phyloP scores from a whole-genome alignment of 257 asterid species.

The Jasminum sambac region DNA sequence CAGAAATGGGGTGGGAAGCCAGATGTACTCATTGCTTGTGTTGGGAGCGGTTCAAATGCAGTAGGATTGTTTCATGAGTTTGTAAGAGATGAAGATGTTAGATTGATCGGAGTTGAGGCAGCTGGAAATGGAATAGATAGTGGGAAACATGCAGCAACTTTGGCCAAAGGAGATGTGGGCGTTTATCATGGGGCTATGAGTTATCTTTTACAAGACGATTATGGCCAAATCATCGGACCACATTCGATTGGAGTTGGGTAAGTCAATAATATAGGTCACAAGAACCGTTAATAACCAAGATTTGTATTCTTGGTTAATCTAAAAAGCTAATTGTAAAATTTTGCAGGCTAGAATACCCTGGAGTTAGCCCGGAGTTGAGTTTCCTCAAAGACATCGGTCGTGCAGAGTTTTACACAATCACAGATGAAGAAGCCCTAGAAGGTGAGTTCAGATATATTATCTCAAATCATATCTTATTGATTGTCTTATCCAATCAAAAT shows the following conservation, averaged over 20 bases:
- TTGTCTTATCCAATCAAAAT: too few species aligned
- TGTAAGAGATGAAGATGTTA: conserved; percentile 56
- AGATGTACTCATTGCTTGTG: conserved; percentile 71
- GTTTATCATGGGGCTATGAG: conserved; percentile 79
- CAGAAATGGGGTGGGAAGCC: conserved; percentile 82
- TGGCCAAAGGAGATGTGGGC: conserved; percentile 60
- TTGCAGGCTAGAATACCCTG: conserved; percentile 73
- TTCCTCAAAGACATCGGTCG: conserved; percentile 71
- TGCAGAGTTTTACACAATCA: conserved; percentile 55
- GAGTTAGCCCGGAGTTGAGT: conserved; percentile 78
- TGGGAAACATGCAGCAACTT: conserved; percentile 62
- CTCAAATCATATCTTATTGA: too few species aligned
- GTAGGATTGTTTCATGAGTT: conserved; percentile 79
- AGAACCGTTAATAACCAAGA: too few species aligned
- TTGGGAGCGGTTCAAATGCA: conserved; percentile 80
- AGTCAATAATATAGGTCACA: neutral
- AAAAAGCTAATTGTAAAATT: too few species aligned
- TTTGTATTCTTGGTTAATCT: too few species aligned
- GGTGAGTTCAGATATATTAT: conserved; percentile 32
- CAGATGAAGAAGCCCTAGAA: conserved; percentile 68
- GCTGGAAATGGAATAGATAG: conserved; percentile 54
- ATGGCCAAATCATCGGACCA: conserved; percentile 64
- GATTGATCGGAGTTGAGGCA: conserved; percentile 73
- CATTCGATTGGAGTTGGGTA: conserved; percentile 70
- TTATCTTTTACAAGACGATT: conserved; percentile 67